Evolutionary conservation across 768 basidiomycete species (phyloP), one percentile per base, ranked within the genome.

Genomic region (Lyophyllum shimeji): DNA sequence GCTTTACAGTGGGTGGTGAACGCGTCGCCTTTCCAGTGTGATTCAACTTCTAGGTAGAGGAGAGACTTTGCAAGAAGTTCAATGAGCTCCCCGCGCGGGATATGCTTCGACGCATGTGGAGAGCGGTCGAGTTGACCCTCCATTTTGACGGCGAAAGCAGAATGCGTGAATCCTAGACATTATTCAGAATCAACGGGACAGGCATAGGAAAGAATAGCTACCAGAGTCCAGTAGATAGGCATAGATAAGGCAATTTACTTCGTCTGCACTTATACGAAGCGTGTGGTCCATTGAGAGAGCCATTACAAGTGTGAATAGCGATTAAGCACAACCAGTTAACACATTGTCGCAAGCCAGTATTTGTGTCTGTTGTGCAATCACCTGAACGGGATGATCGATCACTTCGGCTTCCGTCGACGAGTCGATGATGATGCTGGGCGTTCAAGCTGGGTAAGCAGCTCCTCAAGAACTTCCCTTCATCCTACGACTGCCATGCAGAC

Each of bases 211-310:
- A 2, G 52, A 48, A 37, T 47, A 63, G 59, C 33, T 60, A 90
- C 91, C 91, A 29, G 90, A 91, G 63, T 94, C 92, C 60, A 86
- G 77, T 60, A 94, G 83, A 65, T 93, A 94, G 1, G 92, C 81
- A 69, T 93, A 85, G 46, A 94, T 86, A 59, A 93, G 82, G 64
- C 87, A 90, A 67, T 94, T 94, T 57, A 94, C 78, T 67, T 93
- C 89, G 61, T 93, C 90, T 34, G 90, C 87, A 39, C 85, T 83
- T 59, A 92, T 87, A 29, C 79, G 78, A 46, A 88, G 79, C 48
- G 80, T 78, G 37, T 60, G 42, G 18, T 56, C 55, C 50, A 52
- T 60, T 44, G 48, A 6, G 33, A 52, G 45, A 43, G 45, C 48
- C 54, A 50, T 48, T 37, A 50, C 42, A 50, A 52, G 29, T 15